These are phyloP conservation scores for Lentinula aciculospora DNA, from an alignment of 768 basidiomycete species.

Conservation along the genomic window DNA sequence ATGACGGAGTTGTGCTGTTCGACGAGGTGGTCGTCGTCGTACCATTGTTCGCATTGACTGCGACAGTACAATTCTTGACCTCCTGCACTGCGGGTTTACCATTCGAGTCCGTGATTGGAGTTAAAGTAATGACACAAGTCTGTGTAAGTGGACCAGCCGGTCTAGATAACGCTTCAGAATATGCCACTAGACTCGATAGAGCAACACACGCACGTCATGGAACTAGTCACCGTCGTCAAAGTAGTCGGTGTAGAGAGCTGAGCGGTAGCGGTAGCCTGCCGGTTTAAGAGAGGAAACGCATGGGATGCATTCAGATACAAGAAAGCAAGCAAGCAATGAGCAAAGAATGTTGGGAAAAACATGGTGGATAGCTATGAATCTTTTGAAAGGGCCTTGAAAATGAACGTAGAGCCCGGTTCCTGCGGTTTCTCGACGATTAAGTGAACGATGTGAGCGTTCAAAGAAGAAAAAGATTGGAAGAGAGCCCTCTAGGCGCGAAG, in stretches of 20 bases:
- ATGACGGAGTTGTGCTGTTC: constrained; percentile 1
- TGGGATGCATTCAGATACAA: constrained; percentile 24
- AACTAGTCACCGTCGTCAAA: constrained; percentile 37
- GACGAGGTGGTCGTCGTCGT: constrained; percentile 8
- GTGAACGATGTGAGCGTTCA: constrained; percentile 24
- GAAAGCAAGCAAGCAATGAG: constrained; percentile 31
- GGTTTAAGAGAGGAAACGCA: constrained; percentile 30
- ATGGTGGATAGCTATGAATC: constrained; percentile 22
- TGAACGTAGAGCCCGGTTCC: constrained; percentile 40
- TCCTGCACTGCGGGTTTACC: constrained; percentile 48
- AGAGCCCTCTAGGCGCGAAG: constrained; percentile 32
- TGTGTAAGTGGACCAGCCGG: constrained; percentile 45
- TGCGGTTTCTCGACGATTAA: constrained; percentile 39
- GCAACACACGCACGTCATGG: constrained; percentile 36
- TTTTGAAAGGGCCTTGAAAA: constrained; percentile 18
- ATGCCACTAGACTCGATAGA: neutral
- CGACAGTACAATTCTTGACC: constrained; percentile 45
- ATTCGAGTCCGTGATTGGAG: constrained; percentile 42
- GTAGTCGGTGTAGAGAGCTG: constrained; percentile 22
- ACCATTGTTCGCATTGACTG: constrained; percentile 16
- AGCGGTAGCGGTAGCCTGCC: constrained; percentile 18
- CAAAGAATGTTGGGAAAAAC: constrained; percentile 30
- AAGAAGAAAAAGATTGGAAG: constrained; percentile 38
- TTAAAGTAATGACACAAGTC: constrained; percentile 56
- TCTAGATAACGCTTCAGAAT: constrained; percentile 25